phyloP scores from a whole-genome alignment of 208 protist genomes.

The Acanthamoeba quina region DNA sequence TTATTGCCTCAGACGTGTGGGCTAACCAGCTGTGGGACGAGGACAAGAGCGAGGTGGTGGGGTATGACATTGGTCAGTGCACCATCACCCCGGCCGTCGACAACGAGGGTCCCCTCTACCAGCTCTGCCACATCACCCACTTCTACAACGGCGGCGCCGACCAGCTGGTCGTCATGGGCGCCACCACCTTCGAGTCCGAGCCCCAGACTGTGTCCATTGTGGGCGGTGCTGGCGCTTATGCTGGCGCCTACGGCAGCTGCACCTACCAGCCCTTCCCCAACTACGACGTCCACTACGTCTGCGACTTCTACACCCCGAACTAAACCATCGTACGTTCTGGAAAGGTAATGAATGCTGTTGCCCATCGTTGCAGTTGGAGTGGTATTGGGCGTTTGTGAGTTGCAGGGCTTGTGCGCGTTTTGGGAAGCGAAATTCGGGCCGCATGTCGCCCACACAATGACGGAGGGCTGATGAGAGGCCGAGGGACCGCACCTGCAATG shows the following conservation, averaged over 20 bases:
- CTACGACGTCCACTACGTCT: conserved; percentile 16
- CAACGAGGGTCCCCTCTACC: neutral
- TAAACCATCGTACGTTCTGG: neutral
- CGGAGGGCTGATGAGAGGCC: too few relatives aligned
- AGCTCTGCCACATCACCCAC: neutral
- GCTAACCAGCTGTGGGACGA: conserved; percentile 40
- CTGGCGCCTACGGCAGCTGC: conserved; percentile 15
- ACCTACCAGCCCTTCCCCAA: conserved; percentile 35
- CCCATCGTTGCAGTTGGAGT: too few relatives aligned
- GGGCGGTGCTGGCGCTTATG: neutral
- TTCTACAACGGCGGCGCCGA: conserved; percentile 19
- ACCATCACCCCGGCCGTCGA: conserved; percentile 7
- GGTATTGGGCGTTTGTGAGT: too few relatives aligned
- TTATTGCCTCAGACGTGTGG: neutral
- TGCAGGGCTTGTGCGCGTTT: too few relatives aligned
- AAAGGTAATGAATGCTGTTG: too few relatives aligned
- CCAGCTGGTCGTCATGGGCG: neutral
- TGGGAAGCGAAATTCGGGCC: too few relatives aligned
- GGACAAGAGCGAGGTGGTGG: neutral
- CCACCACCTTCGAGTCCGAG: neutral
- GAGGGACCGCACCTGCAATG: too few relatives aligned
- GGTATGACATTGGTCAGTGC: neutral
- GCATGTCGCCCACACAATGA: too few relatives aligned
- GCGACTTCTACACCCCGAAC: conserved; percentile 40
- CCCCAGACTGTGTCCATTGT: neutral